phyloP scores from a whole-genome alignment of 495 filamentous ascomycete genomes.

The Neurospora sp. region DNA sequence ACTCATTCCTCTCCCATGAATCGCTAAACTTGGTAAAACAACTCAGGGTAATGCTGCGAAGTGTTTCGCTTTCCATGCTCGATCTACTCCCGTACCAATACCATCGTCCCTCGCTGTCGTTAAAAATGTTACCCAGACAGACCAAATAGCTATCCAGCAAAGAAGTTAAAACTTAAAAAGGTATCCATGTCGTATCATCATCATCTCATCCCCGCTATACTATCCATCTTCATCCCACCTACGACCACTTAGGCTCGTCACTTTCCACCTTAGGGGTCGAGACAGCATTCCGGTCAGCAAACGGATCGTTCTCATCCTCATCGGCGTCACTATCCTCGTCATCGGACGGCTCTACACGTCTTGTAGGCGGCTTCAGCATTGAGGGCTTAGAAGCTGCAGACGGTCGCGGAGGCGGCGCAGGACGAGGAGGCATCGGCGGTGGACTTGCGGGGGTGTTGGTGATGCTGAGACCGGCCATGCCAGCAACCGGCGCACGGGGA shows the following conservation, averaged over 20 bases:
- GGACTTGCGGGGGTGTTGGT: slow-evolving; percentile 11
- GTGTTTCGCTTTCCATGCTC: not conserved
- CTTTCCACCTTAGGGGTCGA: slow-evolving; percentile 7
- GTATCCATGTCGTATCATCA: not conserved
- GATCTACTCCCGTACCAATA: not conserved
- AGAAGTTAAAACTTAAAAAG: not conserved
- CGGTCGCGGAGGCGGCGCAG: slow-evolving; percentile 31
- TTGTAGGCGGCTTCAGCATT: slow-evolving; percentile 20
- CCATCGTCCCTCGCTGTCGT: not conserved
- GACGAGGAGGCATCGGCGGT: slow-evolving; percentile 25
- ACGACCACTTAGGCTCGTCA: slow-evolving; percentile 6
- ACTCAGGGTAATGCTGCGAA: not conserved
- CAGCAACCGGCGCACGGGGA: slow-evolving; percentile 19
- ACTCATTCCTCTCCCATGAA: not conserved
- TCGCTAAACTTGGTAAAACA: not conserved
- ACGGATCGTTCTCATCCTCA: slow-evolving; percentile 61
- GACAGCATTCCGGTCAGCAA: slow-evolving; percentile 60
- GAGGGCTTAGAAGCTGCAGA: slow-evolving; percentile 29
- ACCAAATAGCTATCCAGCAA: not conserved
- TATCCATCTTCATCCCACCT: not conserved
- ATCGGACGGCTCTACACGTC: slow-evolving; percentile 10
- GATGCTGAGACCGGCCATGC: slow-evolving; percentile 31
- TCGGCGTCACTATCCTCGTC: slow-evolving; percentile 34
- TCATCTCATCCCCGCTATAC: not conserved
- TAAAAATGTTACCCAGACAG: not conserved